phyloP scores from a whole-genome alignment of 202 grass and related monocot species.

The Setaria italica region DNA sequence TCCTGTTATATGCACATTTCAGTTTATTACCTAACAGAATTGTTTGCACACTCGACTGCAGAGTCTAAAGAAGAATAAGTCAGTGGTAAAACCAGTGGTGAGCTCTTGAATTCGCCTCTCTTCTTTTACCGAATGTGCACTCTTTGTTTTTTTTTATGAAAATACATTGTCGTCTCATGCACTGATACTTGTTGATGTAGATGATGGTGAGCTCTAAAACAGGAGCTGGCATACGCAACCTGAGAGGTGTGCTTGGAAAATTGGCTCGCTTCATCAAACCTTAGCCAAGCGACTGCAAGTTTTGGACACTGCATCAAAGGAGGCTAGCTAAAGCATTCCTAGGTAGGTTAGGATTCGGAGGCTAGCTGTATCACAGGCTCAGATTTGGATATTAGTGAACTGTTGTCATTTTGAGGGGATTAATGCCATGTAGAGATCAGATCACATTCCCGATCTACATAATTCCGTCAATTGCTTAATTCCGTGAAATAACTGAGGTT shows the following conservation, averaged over 20 bases:
- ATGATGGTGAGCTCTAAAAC: constrained; percentile 97
- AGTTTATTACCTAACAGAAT: constrained; percentile 36
- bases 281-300: constrained; percentile 37
- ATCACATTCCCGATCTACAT: neutral
- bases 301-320: neutral
- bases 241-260: constrained; percentile 78
- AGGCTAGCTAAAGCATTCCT: neutral
- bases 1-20: neutral
- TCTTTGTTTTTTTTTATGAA: neutral
- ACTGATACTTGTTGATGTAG: constrained; percentile 33
- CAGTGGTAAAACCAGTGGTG: constrained; percentile 81
- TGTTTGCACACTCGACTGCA: constrained; percentile 37
- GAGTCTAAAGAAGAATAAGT: constrained; percentile 84
- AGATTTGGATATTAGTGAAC: neutral
- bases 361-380: neutral
- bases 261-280: constrained; percentile 81
- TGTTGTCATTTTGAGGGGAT: neutral
- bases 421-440: neutral
- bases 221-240: constrained; percentile 73
- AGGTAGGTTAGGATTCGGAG: neutral
- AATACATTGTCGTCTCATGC: constrained; percentile 14
- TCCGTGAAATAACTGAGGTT: neutral
- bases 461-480: neutral
- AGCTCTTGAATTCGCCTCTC: constrained; percentile 24
- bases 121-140: neutral